Base-by-base conservation (phyloP, 2,329 filamentous ascomycete species). In the Pyrenophora teres region DNA sequence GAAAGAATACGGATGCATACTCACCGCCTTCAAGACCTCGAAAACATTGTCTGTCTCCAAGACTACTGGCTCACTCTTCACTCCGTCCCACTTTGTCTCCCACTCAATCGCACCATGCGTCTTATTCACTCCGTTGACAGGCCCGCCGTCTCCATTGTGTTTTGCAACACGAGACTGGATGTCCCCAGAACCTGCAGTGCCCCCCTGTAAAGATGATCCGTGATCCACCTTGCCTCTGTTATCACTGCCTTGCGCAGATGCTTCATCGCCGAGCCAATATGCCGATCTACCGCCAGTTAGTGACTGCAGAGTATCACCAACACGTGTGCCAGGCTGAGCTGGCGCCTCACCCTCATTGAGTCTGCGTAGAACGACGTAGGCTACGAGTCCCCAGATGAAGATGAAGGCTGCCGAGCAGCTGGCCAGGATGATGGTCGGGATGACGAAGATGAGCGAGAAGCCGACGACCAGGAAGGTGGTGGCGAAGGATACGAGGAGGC, bases 391-490 rank as follows among this genome's bases (percentile, higher is more conserved):
- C 66, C 66, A 71, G 13, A 71, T 48, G 83, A 89, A 93, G 54
- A 87, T 73, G 53, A 87, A 80, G 1, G 85, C 74, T 4, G 84
- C 88, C 18, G 85, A 71, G 40, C 80, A 80, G 10, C 81, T 84
- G 2, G 87, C 86, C 56, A 90, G 71, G 70, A 89, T 82, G 32
- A 93, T 75, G 0, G 85, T 82, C 1, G 89, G 89, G 0, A 90
- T 74, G 13, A 94, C 80, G 35, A 92, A 68, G 40, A 90, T 69
- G 9, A 89, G 76, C 2, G 87, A 87, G 38, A 90, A 71, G 43
- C 85, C 83, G 46, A 85, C 80, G 78, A 85, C 87, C 76, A 88
- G 86, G 40, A 88, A 78, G 1, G 83, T 82, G 76, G 90, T 89
- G 49, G 86, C 64, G 7, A 82, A 65, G 2, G 80, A 81, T 15